Conservation (phyloP, 2,329 filamentous ascomycete species). For the Pezicula neosporulosa region DNA sequence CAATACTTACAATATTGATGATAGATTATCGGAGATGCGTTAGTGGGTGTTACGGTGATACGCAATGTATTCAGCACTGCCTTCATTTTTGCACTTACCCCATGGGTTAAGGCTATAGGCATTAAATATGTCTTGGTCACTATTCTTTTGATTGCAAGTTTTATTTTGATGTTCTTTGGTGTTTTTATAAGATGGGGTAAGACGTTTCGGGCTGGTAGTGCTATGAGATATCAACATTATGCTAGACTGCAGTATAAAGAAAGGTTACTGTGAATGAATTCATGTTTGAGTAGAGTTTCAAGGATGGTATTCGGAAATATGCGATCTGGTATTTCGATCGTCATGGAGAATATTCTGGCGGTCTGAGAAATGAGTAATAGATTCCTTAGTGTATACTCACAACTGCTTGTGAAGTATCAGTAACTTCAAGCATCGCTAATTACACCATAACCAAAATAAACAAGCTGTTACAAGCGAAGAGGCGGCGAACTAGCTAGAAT, state of each 20-base stretch:
- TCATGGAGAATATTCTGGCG: too few species aligned
- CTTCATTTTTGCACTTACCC: slow-evolving; percentile 41
- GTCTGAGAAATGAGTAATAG: too few species aligned
- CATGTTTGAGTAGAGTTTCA: too few species aligned
- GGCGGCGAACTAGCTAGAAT: too few species aligned
- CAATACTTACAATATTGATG: slow-evolving; percentile 5
- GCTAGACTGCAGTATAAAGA: slow-evolving; percentile 9
- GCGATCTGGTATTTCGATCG: too few species aligned
- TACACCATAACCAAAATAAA: too few species aligned
- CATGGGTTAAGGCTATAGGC: slow-evolving; percentile 28
- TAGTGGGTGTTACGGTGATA: slow-evolving; percentile 41
- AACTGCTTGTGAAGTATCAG: too few species aligned
- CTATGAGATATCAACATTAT: slow-evolving; percentile 31
- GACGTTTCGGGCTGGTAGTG: slow-evolving; percentile 26
- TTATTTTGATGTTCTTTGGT: slow-evolving; percentile 24
- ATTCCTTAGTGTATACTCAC: too few species aligned
- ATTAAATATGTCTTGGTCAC: slow-evolving; percentile 37
- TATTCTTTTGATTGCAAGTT: slow-evolving; percentile 31
- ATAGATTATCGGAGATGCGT: slow-evolving; percentile 42
- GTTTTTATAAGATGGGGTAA: slow-evolving; percentile 32
- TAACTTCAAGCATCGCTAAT: too few species aligned
- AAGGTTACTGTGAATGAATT: too few species aligned
- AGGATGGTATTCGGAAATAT: too few species aligned
- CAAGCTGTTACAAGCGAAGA: too few species aligned
- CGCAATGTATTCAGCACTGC: slow-evolving; percentile 40